Conservation (phyloP, 768 basidiomycete species). For the Gelatoporia subvermispora region DNA sequence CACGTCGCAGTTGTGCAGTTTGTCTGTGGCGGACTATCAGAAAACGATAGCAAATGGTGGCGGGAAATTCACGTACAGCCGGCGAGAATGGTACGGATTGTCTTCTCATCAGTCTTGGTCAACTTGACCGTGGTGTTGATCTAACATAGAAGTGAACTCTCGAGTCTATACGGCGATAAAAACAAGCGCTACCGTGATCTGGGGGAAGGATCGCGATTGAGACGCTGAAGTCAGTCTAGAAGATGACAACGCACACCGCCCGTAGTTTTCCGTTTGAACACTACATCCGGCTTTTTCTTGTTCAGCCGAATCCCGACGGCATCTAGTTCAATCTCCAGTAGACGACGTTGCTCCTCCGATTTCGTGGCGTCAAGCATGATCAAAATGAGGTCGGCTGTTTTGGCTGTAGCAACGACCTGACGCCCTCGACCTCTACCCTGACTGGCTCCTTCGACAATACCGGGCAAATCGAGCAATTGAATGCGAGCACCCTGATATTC, state of each 20-base stretch:
- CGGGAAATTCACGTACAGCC: slow-evolving; percentile 50
- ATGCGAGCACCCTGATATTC: slow-evolving; percentile 93
- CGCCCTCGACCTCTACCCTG: slow-evolving; percentile 90
- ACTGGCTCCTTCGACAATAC: slow-evolving; percentile 92
- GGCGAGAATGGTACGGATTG: slow-evolving; percentile 87
- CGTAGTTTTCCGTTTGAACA: slow-evolving; percentile 90
- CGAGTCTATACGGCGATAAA: background rate
- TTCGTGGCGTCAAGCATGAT: slow-evolving; percentile 93
- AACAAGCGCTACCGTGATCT: slow-evolving; percentile 70
- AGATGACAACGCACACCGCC: slow-evolving; percentile 65
- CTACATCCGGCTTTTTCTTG: slow-evolving; percentile 84
- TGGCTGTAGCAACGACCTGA: slow-evolving; percentile 82
- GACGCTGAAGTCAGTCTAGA: slow-evolving; percentile 7
- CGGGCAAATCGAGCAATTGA: slow-evolving; percentile 91
- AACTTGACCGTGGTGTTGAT: slow-evolving; percentile 91
- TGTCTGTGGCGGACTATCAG: slow-evolving; percentile 44
- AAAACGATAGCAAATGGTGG: background rate
- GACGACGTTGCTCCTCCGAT: slow-evolving; percentile 81
- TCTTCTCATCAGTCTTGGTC: slow-evolving; percentile 92
- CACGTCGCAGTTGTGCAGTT: slow-evolving; percentile 91
- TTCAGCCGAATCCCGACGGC: slow-evolving; percentile 96
- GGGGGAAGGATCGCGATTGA: slow-evolving; percentile 1
- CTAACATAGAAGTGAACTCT: slow-evolving; percentile 26
- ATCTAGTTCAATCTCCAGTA: slow-evolving; percentile 91
- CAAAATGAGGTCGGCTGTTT: slow-evolving; percentile 72